Percentiles rank a stretch among this genome's conserved stretches.
Conservation (phyloP, 2,329 filamentous ascomycete species). For the Penicillium sp. region DNA sequence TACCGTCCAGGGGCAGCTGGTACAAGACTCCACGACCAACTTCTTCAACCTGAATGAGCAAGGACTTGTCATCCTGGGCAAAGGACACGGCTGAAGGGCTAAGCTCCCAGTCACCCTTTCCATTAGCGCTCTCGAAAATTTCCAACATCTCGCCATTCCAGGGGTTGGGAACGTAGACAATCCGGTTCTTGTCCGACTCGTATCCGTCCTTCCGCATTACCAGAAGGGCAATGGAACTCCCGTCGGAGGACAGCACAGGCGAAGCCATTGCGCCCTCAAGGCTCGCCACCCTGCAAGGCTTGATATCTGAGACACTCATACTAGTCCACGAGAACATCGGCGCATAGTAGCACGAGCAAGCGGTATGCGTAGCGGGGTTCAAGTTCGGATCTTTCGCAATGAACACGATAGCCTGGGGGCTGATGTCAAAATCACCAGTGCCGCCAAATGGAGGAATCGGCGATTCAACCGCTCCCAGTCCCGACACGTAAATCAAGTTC, state of each 20-base stretch:
- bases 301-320: constrained; percentile 32
- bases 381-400: constrained; percentile 49
- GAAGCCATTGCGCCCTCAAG: constrained; percentile 48
- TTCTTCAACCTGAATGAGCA: constrained; percentile 47
- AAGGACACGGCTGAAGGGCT: constrained; percentile 47
- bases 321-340: constrained; percentile 47
- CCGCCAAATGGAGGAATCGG: constrained; percentile 53
- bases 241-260: constrained; percentile 48
- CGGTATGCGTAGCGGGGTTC: constrained; percentile 50
- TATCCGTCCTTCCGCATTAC: constrained; percentile 49
- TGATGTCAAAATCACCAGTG: constrained; percentile 50
- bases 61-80: constrained; percentile 42
- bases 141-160: constrained; percentile 44
- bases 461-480: constrained; percentile 44
- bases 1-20: constrained; percentile 37
- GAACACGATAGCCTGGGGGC: constrained; percentile 47
- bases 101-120: constrained; percentile 44
- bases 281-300: constrained; percentile 34
- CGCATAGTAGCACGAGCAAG: constrained; percentile 49
- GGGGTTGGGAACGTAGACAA: constrained; percentile 45
- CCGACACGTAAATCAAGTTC: constrained; percentile 45
- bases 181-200: constrained; percentile 50
- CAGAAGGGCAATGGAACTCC: constrained; percentile 46
- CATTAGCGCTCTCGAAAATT: constrained; percentile 40
- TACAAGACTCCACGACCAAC: constrained; percentile 46